Percentiles rank a stretch among this genome's conserved stretches.
Conservation (phyloP, 371 early-diverging fungal species). For the Blakeslea trispora region DNA sequence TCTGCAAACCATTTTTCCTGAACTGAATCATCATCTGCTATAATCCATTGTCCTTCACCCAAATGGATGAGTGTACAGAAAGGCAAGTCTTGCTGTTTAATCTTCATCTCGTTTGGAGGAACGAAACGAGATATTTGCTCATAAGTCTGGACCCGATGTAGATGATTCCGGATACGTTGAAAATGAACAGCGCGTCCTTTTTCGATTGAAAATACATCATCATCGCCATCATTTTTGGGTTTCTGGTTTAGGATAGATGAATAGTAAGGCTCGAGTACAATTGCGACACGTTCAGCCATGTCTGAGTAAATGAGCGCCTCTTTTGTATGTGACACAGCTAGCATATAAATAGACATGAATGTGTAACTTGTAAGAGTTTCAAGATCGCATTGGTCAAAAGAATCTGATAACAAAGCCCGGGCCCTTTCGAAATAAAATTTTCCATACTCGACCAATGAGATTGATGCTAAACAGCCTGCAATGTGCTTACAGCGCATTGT, state of each 20-base stretch:
- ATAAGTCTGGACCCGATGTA: constrained; percentile 22
- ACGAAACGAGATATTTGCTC: constrained; percentile 13
- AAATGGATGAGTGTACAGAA: constrained; percentile 22
- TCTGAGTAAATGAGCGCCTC: constrained; percentile 25
- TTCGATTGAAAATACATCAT: not conserved
- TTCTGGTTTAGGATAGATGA: not conserved
- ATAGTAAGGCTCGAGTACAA: constrained; percentile 20
- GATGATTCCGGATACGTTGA: constrained; percentile 17
- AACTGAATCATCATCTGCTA: constrained; percentile 19
- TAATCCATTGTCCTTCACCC: constrained; percentile 21
- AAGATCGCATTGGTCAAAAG: constrained; percentile 38
- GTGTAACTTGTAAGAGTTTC: constrained; percentile 34
- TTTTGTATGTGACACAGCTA: constrained; percentile 17
- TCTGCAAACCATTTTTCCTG: constrained; percentile 21
- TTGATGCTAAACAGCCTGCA: constrained; percentile 18
- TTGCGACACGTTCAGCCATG: constrained; percentile 36
- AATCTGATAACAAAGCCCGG: constrained; percentile 29
- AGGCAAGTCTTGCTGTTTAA: constrained; percentile 10
- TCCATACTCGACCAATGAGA: constrained; percentile 29
- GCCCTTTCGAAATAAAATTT: constrained; percentile 40
- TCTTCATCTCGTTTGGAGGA: not conserved
- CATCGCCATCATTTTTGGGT: not conserved
- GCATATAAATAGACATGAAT: constrained; percentile 34
- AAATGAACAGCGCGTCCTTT: constrained; percentile 23
- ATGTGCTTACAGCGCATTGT: constrained; percentile 41